phyloP scores from a whole-genome alignment of 225 moss, liverwort and hornwort genomes.

The Rhytidiadelphus loreus region DNA sequence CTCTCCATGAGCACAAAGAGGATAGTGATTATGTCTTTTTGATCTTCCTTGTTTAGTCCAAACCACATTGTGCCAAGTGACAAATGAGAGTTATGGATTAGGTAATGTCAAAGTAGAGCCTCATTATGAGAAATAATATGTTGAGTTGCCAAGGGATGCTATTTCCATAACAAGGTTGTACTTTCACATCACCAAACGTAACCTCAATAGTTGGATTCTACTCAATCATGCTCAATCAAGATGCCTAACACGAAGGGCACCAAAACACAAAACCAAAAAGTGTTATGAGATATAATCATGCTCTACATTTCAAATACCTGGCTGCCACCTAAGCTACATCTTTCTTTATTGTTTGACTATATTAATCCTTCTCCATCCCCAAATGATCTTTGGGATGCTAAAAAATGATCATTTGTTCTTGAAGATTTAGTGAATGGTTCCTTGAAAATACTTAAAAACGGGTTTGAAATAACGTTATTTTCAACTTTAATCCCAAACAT shows the following conservation, averaged over 20 bases:
- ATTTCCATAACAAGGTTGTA: background rate
- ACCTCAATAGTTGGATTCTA: background rate
- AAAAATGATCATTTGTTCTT: background rate
- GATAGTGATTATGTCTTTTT: background rate
- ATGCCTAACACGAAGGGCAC: background rate
- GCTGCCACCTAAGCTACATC: background rate
- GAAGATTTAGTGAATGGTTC: background rate
- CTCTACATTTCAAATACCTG: background rate
- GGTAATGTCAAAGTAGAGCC: background rate
- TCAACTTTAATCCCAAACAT: background rate
- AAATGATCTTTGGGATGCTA: background rate
- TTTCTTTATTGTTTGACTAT: background rate
- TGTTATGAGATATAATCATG: background rate
- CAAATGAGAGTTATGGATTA: background rate
- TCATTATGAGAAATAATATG: background rate
- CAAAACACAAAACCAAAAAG: background rate
- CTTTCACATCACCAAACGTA: too few relatives aligned
- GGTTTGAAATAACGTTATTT: background rate
- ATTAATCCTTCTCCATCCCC: background rate
- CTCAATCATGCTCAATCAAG: background rate
- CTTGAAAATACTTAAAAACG: background rate
- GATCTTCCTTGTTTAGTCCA: too few relatives aligned
- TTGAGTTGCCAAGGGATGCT: background rate
- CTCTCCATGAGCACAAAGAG: background rate
- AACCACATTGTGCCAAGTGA: background rate